phyloP scores from a whole-genome alignment of 148 eudicot genomes.

The Diospyros lotus region DNA sequence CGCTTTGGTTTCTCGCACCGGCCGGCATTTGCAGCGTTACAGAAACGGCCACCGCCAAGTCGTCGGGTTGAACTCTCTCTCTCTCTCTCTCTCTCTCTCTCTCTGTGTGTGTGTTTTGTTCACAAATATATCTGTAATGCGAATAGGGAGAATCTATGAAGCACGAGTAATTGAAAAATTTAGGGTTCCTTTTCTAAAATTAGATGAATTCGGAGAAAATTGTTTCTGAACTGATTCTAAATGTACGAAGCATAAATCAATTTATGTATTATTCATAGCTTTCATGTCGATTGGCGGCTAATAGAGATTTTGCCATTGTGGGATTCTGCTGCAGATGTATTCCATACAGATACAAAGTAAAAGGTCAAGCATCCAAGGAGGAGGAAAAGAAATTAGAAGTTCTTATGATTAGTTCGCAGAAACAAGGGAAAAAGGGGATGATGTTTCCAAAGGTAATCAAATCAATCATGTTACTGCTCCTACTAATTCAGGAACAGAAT shows the following conservation, averaged over 20 bases:
- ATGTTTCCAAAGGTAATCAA: slow-evolving; percentile 57
- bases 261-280: not conserved
- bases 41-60: slow-evolving; percentile 39
- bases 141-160: not conserved
- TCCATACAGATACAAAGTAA: slow-evolving; percentile 41
- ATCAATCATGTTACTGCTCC: not conserved
- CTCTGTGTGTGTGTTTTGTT: not conserved
- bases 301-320: not conserved
- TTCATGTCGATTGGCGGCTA: not conserved
- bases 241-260: no score
- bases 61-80: slow-evolving; percentile 41
- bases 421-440: slow-evolving; percentile 37
- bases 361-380: not conserved
- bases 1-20: slow-evolving; percentile 43
- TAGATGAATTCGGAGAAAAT: no score
- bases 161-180: not conserved
- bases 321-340: slow-evolving; percentile 39
- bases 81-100: not conserved
- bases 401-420: slow-evolving; percentile 58
- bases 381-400: slow-evolving; percentile 36
- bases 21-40: slow-evolving; percentile 53
- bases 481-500: not conserved
- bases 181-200: no score
- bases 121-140: not conserved
- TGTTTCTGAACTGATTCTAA: no score